phyloP scores from a whole-genome alignment of 768 basidiomycete species.

The Podaxis sp. region DNA sequence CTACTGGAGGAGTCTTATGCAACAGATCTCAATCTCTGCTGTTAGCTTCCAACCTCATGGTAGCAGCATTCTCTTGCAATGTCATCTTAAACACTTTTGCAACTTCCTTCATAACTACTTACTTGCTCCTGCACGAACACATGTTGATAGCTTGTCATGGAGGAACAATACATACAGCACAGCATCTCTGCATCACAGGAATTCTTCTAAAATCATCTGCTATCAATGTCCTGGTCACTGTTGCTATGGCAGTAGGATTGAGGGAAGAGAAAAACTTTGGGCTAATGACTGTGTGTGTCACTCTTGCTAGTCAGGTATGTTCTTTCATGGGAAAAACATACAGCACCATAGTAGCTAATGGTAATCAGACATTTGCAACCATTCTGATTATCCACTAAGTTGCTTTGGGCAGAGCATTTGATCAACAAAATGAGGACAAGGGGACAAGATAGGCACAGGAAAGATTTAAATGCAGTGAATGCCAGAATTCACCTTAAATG shows the following conservation, averaged over 20 bases:
- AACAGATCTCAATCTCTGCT: neutral
- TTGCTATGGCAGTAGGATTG: neutral
- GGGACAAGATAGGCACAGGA: neutral
- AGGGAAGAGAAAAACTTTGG: neutral
- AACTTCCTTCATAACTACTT: neutral
- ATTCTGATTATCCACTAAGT: conserved; percentile 2
- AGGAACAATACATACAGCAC: neutral
- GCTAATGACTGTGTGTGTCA: neutral
- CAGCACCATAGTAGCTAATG: neutral
- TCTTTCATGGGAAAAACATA: too few relatives aligned
- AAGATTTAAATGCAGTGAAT: neutral
- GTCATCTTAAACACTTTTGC: neutral
- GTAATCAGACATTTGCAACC: neutral
- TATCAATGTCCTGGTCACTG: neutral
- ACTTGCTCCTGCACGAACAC: neutral
- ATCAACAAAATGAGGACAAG: neutral
- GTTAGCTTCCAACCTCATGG: neutral
- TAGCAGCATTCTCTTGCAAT: neutral
- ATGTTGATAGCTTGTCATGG: neutral
- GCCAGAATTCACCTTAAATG: neutral
- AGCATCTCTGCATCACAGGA: neutral
- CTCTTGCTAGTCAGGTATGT: neutral
- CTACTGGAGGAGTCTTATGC: neutral
- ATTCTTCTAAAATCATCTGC: neutral
- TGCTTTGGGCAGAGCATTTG: neutral